Evolutionary conservation across 805 yeast genomes (phyloP), one percentile per base, ranked within the genome.

Genomic region (Lipomyces lipofer): DNA sequence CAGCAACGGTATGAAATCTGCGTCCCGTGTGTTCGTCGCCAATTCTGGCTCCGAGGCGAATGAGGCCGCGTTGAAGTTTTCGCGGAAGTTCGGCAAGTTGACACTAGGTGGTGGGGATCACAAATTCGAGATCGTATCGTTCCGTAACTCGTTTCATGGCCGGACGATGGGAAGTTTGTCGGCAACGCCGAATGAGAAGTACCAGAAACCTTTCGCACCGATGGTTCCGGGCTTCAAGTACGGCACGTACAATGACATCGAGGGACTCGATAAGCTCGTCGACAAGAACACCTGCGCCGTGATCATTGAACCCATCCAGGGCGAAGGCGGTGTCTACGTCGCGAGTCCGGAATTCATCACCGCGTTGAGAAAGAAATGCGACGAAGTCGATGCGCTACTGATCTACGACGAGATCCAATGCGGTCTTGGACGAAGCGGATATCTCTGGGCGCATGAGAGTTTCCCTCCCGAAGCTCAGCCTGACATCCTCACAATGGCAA

Each of bases 301-400:
- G 28, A 94, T 94, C 52, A 84, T 94, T 35, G 99, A 94, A 73
- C 99, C 99, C 21, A 85, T 94, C 55, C 99, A 94, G 75, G 99
- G 98, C 63, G 99, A 92, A 74, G 98, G 99, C 54, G 99, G 99
- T 53, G 84, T 92, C 17, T 82, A 83, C 66, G 82, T 85, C 19
- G 79, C 88, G 54, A 76, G 79, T 35, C 63, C 71, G 0, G 87
- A 83, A 40, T 90, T 88, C 67, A 75, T 92, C 58, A 67, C 75
- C 3, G 82, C 81, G 47, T 73, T 92, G 68, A 84, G 85, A 63
- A 70, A 79, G 64, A 71, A 86, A 52, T 88, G 97, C 69, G 73
- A 74, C 52, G 78, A 83, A 52, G 77, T 84, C 63, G 82, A 86
- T 51, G 95, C 87, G 9, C 68, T 88, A 29, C 79, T 92, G 55